These are phyloP conservation scores for Epichloe glyceriae DNA, from an alignment of 2,329 filamentous ascomycete species.

Conservation along the genomic window DNA sequence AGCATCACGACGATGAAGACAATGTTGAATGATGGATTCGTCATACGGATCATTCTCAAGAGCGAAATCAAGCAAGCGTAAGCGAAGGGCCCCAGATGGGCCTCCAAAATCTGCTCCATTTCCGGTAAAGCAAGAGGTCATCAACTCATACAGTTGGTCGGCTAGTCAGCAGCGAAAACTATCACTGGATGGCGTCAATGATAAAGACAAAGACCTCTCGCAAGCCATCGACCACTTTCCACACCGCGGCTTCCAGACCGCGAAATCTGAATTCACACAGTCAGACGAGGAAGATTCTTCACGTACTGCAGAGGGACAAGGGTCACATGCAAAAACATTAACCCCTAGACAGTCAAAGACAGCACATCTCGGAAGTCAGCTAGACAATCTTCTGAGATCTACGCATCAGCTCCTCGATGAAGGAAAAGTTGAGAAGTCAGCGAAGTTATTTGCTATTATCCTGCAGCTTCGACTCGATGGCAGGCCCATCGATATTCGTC, in stretches of 20 bases:
- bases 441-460: conserved; percentile 62
- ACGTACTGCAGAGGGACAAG: not conserved
- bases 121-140: conserved; percentile 19
- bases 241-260: conserved; percentile 25
- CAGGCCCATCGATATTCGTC: conserved; percentile 51
- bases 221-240: conserved; percentile 33
- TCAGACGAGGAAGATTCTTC: conserved; percentile 35
- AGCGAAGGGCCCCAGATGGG: not conserved
- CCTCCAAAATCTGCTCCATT: conserved; percentile 10
- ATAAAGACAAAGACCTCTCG: conserved; percentile 32
- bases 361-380: conserved; percentile 29
- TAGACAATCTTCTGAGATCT: conserved; percentile 54
- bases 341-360: conserved; percentile 7
- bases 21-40: not conserved
- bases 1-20: not conserved
- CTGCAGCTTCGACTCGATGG: conserved; percentile 36
- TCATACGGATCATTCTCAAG: not conserved
- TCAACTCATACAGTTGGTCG: conserved; percentile 44
- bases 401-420: conserved; percentile 60
- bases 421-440: conserved; percentile 58
- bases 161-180: conserved; percentile 40
- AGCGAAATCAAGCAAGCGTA: not conserved
- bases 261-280: not conserved
- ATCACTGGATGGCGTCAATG: conserved; percentile 36
- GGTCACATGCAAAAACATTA: not conserved